Conservation (phyloP, 2,329 filamentous ascomycete genomes). For the Pseudocercospora crystallina region DNA sequence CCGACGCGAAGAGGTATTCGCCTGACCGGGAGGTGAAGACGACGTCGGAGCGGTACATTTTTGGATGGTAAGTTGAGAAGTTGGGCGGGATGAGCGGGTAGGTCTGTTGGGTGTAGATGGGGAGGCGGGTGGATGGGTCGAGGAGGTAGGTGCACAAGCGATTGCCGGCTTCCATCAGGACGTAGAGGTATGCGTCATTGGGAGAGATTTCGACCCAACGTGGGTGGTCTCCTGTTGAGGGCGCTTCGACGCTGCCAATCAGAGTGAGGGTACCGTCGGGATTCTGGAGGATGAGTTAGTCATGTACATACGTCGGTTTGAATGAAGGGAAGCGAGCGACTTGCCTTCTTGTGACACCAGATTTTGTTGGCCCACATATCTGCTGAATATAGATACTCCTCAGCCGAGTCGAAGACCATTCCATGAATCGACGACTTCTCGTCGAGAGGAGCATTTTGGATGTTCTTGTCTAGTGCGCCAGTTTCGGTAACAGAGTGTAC, state of each 20-base stretch:
- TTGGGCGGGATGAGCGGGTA: slow-evolving; percentile 80
- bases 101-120: slow-evolving; percentile 72
- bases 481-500: slow-evolving; percentile 63
- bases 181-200: slow-evolving; percentile 76
- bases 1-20: slow-evolving; percentile 77
- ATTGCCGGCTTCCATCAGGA: slow-evolving; percentile 87
- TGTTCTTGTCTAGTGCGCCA: slow-evolving; percentile 62
- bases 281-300: slow-evolving; percentile 36
- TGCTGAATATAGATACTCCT: slow-evolving; percentile 75
- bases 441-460: slow-evolving; percentile 73
- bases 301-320: background rate
- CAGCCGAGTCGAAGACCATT: slow-evolving; percentile 75
- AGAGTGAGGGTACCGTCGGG: slow-evolving; percentile 62
- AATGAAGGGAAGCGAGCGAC: background rate
- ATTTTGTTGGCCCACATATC: slow-evolving; percentile 77
- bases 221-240: slow-evolving; percentile 71
- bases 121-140: slow-evolving; percentile 69
- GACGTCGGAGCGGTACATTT: slow-evolving; percentile 84
- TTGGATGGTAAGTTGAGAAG: slow-evolving; percentile 53
- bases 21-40: slow-evolving; percentile 68
- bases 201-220: slow-evolving; percentile 86
- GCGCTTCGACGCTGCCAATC: slow-evolving; percentile 71
- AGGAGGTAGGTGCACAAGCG: slow-evolving; percentile 78
- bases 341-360: slow-evolving; percentile 74
- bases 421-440: slow-evolving; percentile 72